A percentile compares a stretch with the other conserved stretches of the same genome.
Conservation (phyloP, 805 yeast species). For the Saccharomycopsis olivae region DNA sequence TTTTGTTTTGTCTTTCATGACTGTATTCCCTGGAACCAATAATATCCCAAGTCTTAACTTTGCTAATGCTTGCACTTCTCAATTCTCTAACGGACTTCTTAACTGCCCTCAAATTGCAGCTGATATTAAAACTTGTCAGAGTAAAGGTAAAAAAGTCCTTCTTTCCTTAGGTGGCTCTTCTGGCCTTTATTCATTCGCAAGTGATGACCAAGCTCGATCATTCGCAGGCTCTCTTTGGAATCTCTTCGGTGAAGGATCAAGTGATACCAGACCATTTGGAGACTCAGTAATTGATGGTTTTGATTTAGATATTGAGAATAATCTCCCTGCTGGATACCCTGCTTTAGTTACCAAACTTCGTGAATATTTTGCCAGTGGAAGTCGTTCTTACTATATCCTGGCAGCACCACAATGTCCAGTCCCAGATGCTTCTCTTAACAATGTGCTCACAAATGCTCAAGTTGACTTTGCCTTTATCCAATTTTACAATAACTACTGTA, state of each 20-base stretch:
- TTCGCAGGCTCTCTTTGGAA: constrained; percentile 55
- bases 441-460: constrained; percentile 38
- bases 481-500: constrained; percentile 63
- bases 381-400: constrained; percentile 48
- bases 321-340: constrained; percentile 50
- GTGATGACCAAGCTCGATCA: constrained; percentile 62
- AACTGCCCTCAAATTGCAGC: constrained; percentile 38
- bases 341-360: constrained; percentile 44
- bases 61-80: constrained; percentile 28
- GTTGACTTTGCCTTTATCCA: constrained; percentile 64
- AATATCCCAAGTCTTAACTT: constrained; percentile 37
- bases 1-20: constrained; percentile 17
- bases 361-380: constrained; percentile 29
- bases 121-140: constrained; percentile 71
- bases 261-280: constrained; percentile 37
- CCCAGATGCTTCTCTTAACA: constrained; percentile 49
- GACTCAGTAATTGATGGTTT: constrained; percentile 77
- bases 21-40: constrained; percentile 39
- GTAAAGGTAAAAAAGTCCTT: constrained; percentile 62
- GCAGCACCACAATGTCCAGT: constrained; percentile 77
- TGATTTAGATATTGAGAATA: constrained; percentile 81
- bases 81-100: constrained; percentile 23
- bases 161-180: constrained; percentile 71
- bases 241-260: constrained; percentile 37
- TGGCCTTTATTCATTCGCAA: constrained; percentile 75